Evolutionary conservation across 164 flowering plant genomes (phyloP).

Genomic region (Piper longum): DNA sequence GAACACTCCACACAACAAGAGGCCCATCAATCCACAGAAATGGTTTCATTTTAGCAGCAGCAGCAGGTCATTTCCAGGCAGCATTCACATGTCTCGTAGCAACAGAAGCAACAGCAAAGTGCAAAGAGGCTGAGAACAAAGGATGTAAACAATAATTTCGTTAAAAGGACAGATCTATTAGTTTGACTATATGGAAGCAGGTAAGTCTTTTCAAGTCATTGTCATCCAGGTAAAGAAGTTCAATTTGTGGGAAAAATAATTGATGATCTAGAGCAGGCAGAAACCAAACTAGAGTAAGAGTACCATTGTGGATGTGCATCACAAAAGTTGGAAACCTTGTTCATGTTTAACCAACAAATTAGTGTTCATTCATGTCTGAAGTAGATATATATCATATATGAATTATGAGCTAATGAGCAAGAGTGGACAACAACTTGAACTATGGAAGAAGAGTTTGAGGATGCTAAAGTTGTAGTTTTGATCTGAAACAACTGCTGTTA

Average conservation of each 20-base stretch:
- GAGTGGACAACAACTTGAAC: neutral
- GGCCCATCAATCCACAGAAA: no score
- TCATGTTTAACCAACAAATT: neutral
- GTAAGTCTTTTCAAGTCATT: neutral
- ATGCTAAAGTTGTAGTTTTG: neutral
- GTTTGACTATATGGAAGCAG: no score
- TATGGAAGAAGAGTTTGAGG: neutral
- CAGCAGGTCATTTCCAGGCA: constrained; percentile 29
- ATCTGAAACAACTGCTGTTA: neutral
- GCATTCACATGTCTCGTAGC: constrained; percentile 42
- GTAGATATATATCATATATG: neutral
- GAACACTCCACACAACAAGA: no score
- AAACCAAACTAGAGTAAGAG: neutral
- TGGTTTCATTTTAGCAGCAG: neutral
- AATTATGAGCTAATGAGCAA: neutral
- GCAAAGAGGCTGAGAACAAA: constrained; percentile 28
- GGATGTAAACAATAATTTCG: neutral
- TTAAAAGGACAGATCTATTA: no score
- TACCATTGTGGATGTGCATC: neutral
- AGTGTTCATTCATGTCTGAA: no score
- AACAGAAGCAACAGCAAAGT: constrained; percentile 40
- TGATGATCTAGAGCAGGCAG: no score
- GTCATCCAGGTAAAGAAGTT: neutral
- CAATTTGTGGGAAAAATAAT: neutral
- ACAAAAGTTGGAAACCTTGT: neutral